Evolutionary conservation across 805 yeast species (phyloP).

Genomic region (Barnettozyma wickerhamii): DNA sequence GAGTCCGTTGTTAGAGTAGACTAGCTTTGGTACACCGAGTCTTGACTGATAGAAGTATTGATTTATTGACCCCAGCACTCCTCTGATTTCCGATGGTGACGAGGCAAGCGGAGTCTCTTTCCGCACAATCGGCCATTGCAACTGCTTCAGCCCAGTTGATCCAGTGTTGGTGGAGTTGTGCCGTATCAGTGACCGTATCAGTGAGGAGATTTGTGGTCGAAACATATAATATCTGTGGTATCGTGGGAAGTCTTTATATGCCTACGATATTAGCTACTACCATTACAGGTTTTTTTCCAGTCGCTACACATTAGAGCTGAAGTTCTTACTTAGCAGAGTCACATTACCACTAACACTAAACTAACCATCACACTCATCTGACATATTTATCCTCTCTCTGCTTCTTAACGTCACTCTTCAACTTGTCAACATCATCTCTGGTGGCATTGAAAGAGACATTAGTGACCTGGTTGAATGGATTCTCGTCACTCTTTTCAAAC

Average conservation of each 20-base stretch:
- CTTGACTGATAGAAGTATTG: conserved; percentile 8
- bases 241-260: too few species aligned
- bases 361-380: conserved; percentile 8
- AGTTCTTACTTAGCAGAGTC: too few species aligned
- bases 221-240: too few species aligned
- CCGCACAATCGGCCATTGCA: background rate
- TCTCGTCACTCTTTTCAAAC: conserved; percentile 74
- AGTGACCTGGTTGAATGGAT: conserved; percentile 76
- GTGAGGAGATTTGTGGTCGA: background rate
- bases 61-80: conserved; percentile 4
- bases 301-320: too few species aligned
- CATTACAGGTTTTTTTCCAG: too few species aligned
- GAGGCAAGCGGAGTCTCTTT: background rate
- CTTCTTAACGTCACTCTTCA: conserved; percentile 44
- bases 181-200: background rate
- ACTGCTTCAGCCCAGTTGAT: too few species aligned
- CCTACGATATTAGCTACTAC: too few species aligned
- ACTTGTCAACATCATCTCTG: conserved; percentile 41
- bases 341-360: too few species aligned
- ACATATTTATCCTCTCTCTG: conserved; percentile 38
- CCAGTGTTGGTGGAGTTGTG: background rate
- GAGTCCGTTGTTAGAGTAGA: conserved; percentile 10
- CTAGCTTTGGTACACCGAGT: background rate
- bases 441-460: conserved; percentile 60
- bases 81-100: conserved; percentile 3